Evolutionary conservation across 2,329 filamentous ascomycete species (phyloP).

Genomic region (Colletotrichum falcatum): DNA sequence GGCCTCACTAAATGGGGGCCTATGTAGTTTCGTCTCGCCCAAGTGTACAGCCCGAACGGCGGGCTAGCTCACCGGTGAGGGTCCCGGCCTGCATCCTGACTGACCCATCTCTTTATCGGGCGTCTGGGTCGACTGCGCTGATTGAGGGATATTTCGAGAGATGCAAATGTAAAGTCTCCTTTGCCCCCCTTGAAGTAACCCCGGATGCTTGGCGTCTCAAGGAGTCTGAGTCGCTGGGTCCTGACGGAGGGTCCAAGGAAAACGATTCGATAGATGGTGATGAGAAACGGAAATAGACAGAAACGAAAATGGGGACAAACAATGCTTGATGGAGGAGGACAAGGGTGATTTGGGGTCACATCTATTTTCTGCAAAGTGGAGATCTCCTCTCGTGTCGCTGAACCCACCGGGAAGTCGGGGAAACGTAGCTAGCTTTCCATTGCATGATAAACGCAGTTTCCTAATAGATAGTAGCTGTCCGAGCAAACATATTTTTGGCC

Average conservation of each 20-base stretch:
- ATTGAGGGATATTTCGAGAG: conserved; percentile 20
- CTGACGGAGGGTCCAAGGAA: conserved; percentile 4
- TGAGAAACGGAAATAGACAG: conserved; percentile 26
- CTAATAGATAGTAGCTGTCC: neutral
- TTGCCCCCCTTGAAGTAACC: neutral
- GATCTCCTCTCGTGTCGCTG: conserved; percentile 3
- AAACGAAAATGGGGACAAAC: conserved; percentile 16
- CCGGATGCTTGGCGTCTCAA: conserved; percentile 32
- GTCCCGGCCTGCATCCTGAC: neutral
- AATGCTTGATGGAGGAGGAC: neutral
- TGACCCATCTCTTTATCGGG: neutral
- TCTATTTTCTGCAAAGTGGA: conserved; percentile 24
- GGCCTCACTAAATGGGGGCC: conserved; percentile 3
- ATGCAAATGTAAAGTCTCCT: neutral
- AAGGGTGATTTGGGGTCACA: conserved; percentile 17
- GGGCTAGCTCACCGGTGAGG: neutral
- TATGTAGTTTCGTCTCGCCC: neutral
- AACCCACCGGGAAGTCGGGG: neutral
- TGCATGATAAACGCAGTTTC: conserved; percentile 4
- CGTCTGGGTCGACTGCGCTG: conserved; percentile 3
- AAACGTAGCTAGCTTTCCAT: neutral
- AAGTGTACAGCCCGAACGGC: neutral
- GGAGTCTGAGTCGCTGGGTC: conserved; percentile 19
- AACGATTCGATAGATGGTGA: neutral
- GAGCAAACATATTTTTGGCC: neutral